Conservation (phyloP, 768 basidiomycete genomes). For the Fomitopsis serialis region DNA sequence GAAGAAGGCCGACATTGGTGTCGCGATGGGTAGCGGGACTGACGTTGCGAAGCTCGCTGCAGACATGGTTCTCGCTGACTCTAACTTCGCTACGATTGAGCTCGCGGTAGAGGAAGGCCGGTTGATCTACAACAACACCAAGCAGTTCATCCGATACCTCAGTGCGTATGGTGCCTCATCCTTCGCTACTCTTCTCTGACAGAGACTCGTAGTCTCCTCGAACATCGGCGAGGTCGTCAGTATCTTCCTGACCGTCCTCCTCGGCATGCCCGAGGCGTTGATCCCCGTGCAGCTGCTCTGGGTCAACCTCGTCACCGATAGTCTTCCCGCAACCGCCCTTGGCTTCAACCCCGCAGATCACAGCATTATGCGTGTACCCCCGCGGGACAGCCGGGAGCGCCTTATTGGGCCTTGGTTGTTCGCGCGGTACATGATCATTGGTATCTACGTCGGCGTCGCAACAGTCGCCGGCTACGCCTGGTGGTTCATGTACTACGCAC, state of each 20-base stretch:
- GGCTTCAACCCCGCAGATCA: constrained; percentile 98
- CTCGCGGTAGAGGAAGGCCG: constrained; percentile 95
- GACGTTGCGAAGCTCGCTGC: constrained; percentile 98
- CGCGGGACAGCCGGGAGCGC: constrained; percentile 85
- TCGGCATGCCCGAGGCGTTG: constrained; percentile 99
- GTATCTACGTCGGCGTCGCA: constrained; percentile 88
- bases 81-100: constrained; percentile 97
- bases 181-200: background rate
- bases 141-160: constrained; percentile 99
- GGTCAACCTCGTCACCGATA: constrained; percentile 98
- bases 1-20: constrained; percentile 96
- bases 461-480: constrained; percentile 98
- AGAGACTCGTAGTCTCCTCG: constrained; percentile 60
- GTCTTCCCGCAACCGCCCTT: constrained; percentile 92
- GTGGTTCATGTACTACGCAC: constrained; percentile 95
- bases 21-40: constrained; percentile 98
- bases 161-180: constrained; percentile 43
- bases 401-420: constrained; percentile 92
- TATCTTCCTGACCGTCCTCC: constrained; percentile 94
- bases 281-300: constrained; percentile 97
- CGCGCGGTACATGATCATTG: constrained; percentile 92
- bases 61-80: constrained; percentile 96
- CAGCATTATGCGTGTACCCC: constrained; percentile 94
- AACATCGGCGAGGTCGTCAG: constrained; percentile 97
- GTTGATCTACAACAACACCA: constrained; percentile 98